Evolutionary conservation across 208 protist species (phyloP), one percentile per base, ranked within the genome.

Genomic region (Leptomonas pyrrhocoris): DNA sequence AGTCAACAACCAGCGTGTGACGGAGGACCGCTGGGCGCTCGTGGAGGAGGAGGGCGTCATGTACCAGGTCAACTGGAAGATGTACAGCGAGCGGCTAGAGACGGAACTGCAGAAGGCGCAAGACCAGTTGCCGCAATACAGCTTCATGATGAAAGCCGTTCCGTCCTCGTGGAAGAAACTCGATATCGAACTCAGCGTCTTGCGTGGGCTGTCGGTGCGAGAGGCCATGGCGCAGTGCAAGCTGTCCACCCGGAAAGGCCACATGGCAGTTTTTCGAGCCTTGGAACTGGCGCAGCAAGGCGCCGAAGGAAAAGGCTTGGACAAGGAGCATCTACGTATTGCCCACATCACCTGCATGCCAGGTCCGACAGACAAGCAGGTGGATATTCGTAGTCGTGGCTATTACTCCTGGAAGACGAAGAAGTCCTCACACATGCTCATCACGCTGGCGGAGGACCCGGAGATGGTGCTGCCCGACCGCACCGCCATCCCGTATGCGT

Each of bases 391-490:
- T 43, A 93, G 86, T 58, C 72, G 83, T 18, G 92, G 92, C 42
- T 95, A 95, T 75, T 95, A 95, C 75, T 54, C 89, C 0, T 97
- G 92, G 90, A 95, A 95, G 73, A 97, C 89, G 49, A 97, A 97
- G 68, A 88, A 88, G 63, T 95, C 89, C 13, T 94, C 90, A 46
- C 88, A 94, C 64, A 61, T 97, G 56, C 62, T 95, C 2, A 53
- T 97, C n/a, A 94, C 84, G 6, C 45, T 97, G 12, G 83, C 88
- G 13, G 92, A 97, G 68, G 92, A 97, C 74, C 88, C 89, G 13
- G 87, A 97, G 27, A 94, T 97, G 88, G 73, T 90, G 56, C 79
- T 97, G 49, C 92, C 92, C n/a, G 92, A 97, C 65, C 88, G 92
- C 56, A 94, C 84, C 0, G 81, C 85, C 13, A 89, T 97, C 43